Evolutionary conservation across 345 rosid species (phyloP).

Genomic region (Acer yangbiense): DNA sequence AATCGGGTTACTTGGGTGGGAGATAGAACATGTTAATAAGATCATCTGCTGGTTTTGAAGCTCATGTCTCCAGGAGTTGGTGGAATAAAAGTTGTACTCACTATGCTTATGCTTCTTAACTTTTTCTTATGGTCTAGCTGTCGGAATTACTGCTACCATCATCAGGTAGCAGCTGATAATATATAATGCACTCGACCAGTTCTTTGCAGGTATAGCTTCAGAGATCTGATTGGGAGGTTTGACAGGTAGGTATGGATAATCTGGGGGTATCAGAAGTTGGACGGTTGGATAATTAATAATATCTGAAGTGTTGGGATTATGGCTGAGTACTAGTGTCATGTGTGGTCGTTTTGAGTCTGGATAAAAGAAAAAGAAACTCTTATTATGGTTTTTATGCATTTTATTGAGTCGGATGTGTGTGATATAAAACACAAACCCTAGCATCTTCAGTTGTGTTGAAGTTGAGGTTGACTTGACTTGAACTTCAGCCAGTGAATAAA

Average conservation of each 20-base stretch:
- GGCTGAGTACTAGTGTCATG: slow-evolving; percentile 24
- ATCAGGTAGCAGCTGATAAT: slow-evolving; percentile 18
- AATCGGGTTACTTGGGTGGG: slow-evolving; percentile 48
- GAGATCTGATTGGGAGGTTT: slow-evolving; percentile 22
- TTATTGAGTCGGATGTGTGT: slow-evolving; percentile 14
- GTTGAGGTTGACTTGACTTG: slow-evolving; percentile 9
- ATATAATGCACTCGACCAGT: slow-evolving; percentile 16
- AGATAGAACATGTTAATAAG: slow-evolving; percentile 41
- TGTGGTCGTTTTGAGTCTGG: slow-evolving; percentile 12
- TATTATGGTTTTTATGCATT: neutral
- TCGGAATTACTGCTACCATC: slow-evolving; percentile 24
- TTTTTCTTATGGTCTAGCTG: slow-evolving; percentile 26
- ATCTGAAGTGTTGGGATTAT: neutral
- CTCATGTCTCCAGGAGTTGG: slow-evolving; percentile 30
- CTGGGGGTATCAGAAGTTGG: slow-evolving; percentile 20
- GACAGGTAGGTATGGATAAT: slow-evolving; percentile 6
- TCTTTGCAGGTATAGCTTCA: slow-evolving; percentile 21
- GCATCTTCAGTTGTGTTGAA: neutral
- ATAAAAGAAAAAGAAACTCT: neutral
- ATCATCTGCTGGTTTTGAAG: slow-evolving; percentile 36
- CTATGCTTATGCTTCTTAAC: slow-evolving; percentile 37
- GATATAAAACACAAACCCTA: neutral
- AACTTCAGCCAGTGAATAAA: slow-evolving; percentile 14
- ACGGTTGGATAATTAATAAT: slow-evolving; percentile 13
- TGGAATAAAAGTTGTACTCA: slow-evolving; percentile 33